A percentile compares a stretch with the other conserved stretches of the same genome.
Conservation (phyloP, 2,329 filamentous ascomycete species). For the Fusarium nanum region DNA sequence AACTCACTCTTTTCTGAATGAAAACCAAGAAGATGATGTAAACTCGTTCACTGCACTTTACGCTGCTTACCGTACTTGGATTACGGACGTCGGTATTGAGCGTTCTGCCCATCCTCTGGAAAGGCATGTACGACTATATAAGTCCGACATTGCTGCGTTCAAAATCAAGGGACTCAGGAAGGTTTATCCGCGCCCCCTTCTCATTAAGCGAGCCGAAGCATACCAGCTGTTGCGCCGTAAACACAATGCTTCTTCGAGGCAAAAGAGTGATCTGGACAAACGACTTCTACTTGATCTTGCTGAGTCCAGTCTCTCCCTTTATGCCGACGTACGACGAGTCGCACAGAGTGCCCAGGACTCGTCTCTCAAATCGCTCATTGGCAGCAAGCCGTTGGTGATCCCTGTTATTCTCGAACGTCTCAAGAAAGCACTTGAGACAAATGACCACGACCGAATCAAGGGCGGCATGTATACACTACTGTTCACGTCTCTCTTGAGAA, state of each 20-base stretch:
- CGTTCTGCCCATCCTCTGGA: conserved; percentile 93
- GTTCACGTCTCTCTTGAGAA: conserved; percentile 89
- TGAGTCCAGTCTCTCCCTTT: conserved; percentile 88
- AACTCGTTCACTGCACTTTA: conserved; percentile 94
- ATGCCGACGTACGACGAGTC: conserved; percentile 94
- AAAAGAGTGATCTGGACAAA: conserved; percentile 91
- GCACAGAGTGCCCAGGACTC: conserved; percentile 94
- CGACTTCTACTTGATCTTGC: conserved; percentile 86
- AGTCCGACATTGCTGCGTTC: conserved; percentile 89
- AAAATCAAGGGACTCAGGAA: conserved; percentile 94
- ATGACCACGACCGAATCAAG: conserved; percentile 92
- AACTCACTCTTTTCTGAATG: conserved; percentile 84
- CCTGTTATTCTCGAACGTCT: conserved; percentile 85
- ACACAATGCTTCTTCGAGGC: conserved; percentile 89
- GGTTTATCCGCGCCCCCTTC: conserved; percentile 89
- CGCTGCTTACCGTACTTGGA: conserved; percentile 93
- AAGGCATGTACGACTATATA: conserved; percentile 83
- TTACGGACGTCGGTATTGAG: conserved; percentile 97
- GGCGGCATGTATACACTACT: conserved; percentile 91
- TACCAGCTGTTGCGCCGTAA: conserved; percentile 95
- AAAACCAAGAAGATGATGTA: conserved; percentile 93
- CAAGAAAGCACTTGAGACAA: conserved; percentile 79
- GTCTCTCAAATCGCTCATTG: conserved; percentile 89
- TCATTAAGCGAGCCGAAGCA: conserved; percentile 91
- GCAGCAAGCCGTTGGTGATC: conserved; percentile 88